Base-by-base conservation (phyloP, 345 rosid genomes). In the Citrus inodora region DNA sequence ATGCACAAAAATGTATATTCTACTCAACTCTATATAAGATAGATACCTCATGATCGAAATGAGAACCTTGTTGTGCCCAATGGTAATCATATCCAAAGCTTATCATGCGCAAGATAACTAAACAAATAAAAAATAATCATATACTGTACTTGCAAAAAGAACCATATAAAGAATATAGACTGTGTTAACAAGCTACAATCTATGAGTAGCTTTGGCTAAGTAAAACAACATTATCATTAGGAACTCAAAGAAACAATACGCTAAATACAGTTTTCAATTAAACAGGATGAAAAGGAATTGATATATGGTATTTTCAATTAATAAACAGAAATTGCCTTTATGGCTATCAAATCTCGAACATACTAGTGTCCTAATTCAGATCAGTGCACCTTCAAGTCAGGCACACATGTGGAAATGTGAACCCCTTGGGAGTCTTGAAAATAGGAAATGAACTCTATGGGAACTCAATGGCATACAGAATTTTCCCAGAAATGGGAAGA, bases 51-150 rank as follows among this genome's bases (percentile, higher is more conserved):
- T 83, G 86, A 87, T 91, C 94, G 67, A 92, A 92, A 79, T 51
- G 87, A 80, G 92, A 87, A 83, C 85, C 87, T 82, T 76, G 86
- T 80, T 75, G 81, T 22, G 91, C 86, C 98, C 94, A 92, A 82
- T 82, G 91, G 85, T 89, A 93, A 85, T 93, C 99, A 62, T 86
- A 91, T 82, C 98, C 99, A 80, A 91, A 95, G 85, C 99, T 95
- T 80, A 95, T 88, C 97, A 93, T 92, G 28, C 99, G 95, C 83
- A 95, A 80, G 81, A 90, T 80, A 84, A 93, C 99, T 92, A 86
- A 61, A 69, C 40, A 81, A 60, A 75, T 58, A 53, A 30, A 53
- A 71, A 71, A 27, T 3, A 80, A 37, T 37, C 9, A 32, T 21
- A 38, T 65, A 67, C 35, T 63, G 42, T 0, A 59, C 14, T 55